These are phyloP conservation scores for Sporisorium sorghi DNA, from an alignment of 1,284 basidiomycete species.

Conservation along the genomic window DNA sequence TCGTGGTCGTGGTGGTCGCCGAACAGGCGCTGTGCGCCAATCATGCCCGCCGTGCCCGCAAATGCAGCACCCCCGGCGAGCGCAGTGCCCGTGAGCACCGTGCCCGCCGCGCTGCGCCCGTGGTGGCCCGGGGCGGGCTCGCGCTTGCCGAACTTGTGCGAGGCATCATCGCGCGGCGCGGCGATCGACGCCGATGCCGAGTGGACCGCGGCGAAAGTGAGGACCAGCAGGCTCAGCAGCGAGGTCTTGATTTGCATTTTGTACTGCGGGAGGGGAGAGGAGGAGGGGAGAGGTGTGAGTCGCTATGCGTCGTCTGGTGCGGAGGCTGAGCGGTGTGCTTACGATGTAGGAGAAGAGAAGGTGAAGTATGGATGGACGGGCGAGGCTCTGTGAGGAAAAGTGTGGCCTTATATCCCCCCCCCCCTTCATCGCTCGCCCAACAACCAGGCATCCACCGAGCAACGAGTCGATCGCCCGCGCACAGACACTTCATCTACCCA, in stretches of 20 bases:
- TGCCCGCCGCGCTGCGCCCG: too few species aligned
- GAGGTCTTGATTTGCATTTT: slow-evolving; percentile 15
- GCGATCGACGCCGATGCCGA: background rate
- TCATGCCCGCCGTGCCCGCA: slow-evolving; percentile 22
- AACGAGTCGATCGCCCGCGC: background rate
- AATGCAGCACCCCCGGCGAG: slow-evolving; percentile 20
- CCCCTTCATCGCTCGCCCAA: background rate
- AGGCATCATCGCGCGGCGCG: background rate
- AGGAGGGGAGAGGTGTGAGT: slow-evolving; percentile 6
- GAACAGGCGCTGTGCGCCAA: slow-evolving; percentile 20
- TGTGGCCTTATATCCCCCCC: background rate
- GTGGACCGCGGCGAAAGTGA: slow-evolving; percentile 1
- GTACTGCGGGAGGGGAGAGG: background rate
- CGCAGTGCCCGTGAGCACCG: too few species aligned
- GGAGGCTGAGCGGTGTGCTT: background rate
- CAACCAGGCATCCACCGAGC: background rate
- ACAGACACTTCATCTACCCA: background rate
- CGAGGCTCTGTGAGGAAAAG: background rate
- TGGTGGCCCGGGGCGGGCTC: too few species aligned
- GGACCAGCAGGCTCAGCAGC: background rate
- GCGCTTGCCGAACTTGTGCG: slow-evolving; percentile 39
- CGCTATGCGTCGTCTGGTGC: background rate
- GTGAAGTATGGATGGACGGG: background rate
- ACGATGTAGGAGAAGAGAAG: background rate
- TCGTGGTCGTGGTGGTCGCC: background rate